Evolutionary conservation across 179 eudicot genomes (phyloP).

Genomic region (Nepenthes alata): DNA sequence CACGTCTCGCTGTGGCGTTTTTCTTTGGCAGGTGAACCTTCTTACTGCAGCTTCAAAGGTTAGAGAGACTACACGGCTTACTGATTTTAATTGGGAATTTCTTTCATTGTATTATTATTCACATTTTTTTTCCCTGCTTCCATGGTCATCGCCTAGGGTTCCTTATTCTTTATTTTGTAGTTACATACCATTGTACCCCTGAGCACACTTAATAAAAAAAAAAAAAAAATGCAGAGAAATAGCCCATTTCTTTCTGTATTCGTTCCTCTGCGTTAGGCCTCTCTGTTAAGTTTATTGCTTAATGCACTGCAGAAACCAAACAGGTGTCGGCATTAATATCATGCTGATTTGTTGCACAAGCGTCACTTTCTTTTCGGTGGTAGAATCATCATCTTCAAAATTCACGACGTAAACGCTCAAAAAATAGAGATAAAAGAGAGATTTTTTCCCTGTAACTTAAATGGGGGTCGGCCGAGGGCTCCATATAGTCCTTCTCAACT

Average conservation of each 20-base stretch:
- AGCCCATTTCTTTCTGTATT: neutral
- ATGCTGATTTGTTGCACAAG: too few species aligned
- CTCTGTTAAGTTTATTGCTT: too few species aligned
- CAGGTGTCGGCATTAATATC: too few species aligned
- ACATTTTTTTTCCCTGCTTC: constrained; percentile 26
- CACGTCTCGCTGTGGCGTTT: constrained; percentile 33
- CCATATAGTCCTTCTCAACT: too few species aligned
- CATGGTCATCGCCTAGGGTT: constrained; percentile 16
- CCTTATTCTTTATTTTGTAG: constrained; percentile 47
- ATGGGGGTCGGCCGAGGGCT: too few species aligned
- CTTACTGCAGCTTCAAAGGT: constrained; percentile 11
- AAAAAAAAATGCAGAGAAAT: constrained; percentile 1
- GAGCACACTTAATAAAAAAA: neutral
- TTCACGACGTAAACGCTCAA: too few species aligned
- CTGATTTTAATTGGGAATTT: constrained; percentile 30
- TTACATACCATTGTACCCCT: constrained; percentile 12
- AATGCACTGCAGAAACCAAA: too few species aligned
- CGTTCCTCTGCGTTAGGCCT: neutral
- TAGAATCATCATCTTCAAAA: too few species aligned
- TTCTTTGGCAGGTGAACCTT: constrained; percentile 47
- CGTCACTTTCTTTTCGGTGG: too few species aligned
- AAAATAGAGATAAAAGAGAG: too few species aligned
- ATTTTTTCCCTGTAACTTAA: too few species aligned
- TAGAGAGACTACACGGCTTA: constrained; percentile 15
- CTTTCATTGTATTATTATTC: constrained; percentile 4